These are phyloP conservation scores for Ceratonia siliqua DNA, from an alignment of 306 rosid species.

Conservation along the genomic window DNA sequence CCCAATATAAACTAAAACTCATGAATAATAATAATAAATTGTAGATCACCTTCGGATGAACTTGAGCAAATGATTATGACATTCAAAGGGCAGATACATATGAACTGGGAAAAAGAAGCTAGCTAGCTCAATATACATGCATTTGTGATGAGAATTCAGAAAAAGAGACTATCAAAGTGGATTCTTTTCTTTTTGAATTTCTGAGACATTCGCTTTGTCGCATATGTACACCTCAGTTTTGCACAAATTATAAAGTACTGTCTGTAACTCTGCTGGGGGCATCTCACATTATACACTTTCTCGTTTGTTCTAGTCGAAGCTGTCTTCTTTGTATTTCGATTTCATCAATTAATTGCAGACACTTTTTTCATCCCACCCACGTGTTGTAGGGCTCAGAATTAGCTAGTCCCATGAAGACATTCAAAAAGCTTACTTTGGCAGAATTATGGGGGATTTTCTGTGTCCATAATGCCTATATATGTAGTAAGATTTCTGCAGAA, in stretches of 20 bases:
- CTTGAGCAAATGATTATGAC: background rate
- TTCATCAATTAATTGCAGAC: slow-evolving; percentile 23
- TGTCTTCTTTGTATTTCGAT: slow-evolving; percentile 12
- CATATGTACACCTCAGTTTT: background rate
- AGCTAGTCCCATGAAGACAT: slow-evolving; percentile 25
- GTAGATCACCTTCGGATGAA: background rate
- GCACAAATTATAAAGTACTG: slow-evolving; percentile 20
- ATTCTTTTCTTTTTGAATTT: background rate
- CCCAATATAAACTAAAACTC: background rate
- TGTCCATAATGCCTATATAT: slow-evolving; percentile 27
- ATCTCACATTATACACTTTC: slow-evolving; percentile 30
- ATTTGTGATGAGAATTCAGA: background rate
- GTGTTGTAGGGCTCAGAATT: slow-evolving; percentile 26
- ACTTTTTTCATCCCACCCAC: slow-evolving; percentile 38
- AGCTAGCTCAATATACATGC: background rate
- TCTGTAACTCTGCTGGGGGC: slow-evolving; percentile 8
- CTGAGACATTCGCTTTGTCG: slow-evolving; percentile 22
- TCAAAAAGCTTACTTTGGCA: slow-evolving; percentile 24
- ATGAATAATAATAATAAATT: background rate
- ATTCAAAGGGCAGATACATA: background rate
- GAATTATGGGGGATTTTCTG: slow-evolving; percentile 33
- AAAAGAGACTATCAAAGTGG: background rate
- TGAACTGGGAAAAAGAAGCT: background rate
- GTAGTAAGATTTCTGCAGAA: slow-evolving; percentile 21
- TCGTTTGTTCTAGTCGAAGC: background rate